A percentile compares a stretch with the other conserved stretches of the same genome.
These are phyloP conservation scores for Glaciozyma martinii DNA, from an alignment of 768 basidiomycete species.

Conservation along the genomic window DNA sequence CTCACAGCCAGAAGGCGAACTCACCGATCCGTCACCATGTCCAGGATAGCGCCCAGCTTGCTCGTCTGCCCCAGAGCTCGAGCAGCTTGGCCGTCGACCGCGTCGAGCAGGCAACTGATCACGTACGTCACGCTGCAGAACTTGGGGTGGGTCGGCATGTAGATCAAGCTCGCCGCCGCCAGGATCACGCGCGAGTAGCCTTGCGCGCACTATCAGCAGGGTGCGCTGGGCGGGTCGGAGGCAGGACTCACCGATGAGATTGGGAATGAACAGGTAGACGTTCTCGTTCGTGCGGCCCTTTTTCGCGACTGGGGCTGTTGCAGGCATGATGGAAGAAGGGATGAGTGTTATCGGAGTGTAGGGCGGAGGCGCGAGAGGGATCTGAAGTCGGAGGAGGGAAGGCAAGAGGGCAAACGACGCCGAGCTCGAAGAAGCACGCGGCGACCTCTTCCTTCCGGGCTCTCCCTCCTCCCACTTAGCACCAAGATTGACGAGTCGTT, in stretches of 20 bases:
- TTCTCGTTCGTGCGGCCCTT: conserved; percentile 57
- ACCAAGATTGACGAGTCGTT: too few species aligned
- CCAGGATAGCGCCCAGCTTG: conserved; percentile 93
- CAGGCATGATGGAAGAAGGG: background rate
- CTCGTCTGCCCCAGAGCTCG: conserved; percentile 79
- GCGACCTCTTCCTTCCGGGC: too few species aligned
- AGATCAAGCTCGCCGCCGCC: conserved; percentile 77
- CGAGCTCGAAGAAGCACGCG: too few species aligned
- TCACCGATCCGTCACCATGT: conserved; percentile 98
- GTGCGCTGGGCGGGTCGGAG: background rate
- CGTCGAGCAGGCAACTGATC: conserved; percentile 86
- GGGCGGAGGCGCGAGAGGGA: background rate
- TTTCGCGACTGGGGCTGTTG: too few species aligned
- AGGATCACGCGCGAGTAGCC: conserved; percentile 86
- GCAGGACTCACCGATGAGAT: conserved; percentile 69
- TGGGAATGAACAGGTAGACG: conserved; percentile 93
- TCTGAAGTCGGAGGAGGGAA: too few species aligned
- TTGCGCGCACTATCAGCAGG: conserved; percentile 37
- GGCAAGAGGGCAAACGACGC: too few species aligned
- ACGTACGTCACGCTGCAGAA: conserved; percentile 82
- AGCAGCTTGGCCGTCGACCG: conserved; percentile 88
- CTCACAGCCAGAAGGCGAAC: conserved; percentile 32
- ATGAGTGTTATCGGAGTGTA: background rate
- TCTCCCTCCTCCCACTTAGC: too few species aligned
- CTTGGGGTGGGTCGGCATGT: conserved; percentile 91